A percentile compares a stretch with the other conserved stretches of the same genome.
Evolutionary conservation across 768 basidiomycete genomes (phyloP).

Genomic region (Mycena haematopus): DNA sequence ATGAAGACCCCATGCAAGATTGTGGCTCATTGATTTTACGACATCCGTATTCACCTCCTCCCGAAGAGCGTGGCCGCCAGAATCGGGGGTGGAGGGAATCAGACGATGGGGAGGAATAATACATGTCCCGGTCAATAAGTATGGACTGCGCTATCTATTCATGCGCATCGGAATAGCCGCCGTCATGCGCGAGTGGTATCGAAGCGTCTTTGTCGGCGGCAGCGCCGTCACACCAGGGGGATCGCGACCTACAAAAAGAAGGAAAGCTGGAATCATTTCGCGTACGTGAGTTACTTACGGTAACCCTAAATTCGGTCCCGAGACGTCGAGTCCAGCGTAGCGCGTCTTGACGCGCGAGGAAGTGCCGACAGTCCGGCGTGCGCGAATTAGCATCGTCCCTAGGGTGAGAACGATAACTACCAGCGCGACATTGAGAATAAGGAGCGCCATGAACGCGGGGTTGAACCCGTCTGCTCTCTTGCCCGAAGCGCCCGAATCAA

Average conservation of each 20-base stretch:
- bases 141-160: background rate
- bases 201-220: slow-evolving; percentile 1
- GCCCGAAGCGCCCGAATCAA: background rate
- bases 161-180: background rate
- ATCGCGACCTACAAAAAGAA: background rate
- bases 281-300: background rate
- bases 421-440: background rate
- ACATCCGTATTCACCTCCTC: slow-evolving; percentile 11
- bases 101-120: background rate
- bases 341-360: background rate
- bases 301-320: background rate
- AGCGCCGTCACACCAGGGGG: background rate
- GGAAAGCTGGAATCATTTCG: background rate
- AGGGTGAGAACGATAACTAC: background rate
- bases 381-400: background rate
- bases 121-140: background rate
- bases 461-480: background rate
- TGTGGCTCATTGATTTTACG: slow-evolving; percentile 2
- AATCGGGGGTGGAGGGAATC: background rate
- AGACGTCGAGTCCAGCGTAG: background rate
- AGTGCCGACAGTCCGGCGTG: background rate
- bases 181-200: background rate
- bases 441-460: background rate
- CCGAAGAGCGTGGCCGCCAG: background rate
- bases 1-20: background rate